A percentile compares a stretch with the other conserved stretches of the same genome.
phyloP scores from a whole-genome alignment of 106 monocot species.

The Acanthochlamys bracteata region DNA sequence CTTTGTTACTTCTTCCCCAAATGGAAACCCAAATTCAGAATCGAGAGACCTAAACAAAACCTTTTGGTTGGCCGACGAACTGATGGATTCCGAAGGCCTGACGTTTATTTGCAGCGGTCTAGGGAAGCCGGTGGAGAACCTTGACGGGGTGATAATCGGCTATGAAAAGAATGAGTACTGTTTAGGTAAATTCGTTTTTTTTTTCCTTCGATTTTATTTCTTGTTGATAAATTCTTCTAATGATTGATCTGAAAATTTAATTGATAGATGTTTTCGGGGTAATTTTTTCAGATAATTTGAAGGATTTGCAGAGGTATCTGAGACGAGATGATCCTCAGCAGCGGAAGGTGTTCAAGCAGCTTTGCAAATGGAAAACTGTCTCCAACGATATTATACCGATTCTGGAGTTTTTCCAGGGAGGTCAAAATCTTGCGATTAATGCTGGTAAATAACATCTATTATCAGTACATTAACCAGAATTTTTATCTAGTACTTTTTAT shows the following conservation, averaged over 20 bases:
- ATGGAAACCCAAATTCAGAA: background rate
- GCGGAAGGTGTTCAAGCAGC: slow-evolving; percentile 82
- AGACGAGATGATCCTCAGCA: slow-evolving; percentile 65
- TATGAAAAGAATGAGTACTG: slow-evolving; percentile 37
- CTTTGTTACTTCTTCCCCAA: background rate
- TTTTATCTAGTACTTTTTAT: background rate
- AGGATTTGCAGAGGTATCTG: slow-evolving; percentile 81
- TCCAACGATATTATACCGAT: slow-evolving; percentile 66
- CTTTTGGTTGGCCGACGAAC: background rate
- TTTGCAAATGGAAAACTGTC: slow-evolving; percentile 87
- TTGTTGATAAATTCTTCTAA: background rate
- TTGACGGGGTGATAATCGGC: slow-evolving; percentile 17
- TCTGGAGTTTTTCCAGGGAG: slow-evolving; percentile 52
- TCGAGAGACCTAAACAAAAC: slow-evolving; percentile 9
- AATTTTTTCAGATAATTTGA: slow-evolving; percentile 75
- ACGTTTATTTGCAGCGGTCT: slow-evolving; percentile 31
- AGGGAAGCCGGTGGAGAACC: slow-evolving; percentile 31
- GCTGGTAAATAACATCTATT: slow-evolving; percentile 23
- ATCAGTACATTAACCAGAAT: background rate
- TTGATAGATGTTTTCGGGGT: background rate
- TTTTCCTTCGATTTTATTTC: background rate
- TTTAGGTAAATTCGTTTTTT: slow-evolving; percentile 16
- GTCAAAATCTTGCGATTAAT: slow-evolving; percentile 56
- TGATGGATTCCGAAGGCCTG: slow-evolving; percentile 33
- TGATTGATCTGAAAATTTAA: background rate